Evolutionary conservation across 2,329 filamentous ascomycete species (phyloP).

Genomic region (Phyllachora maydis): DNA sequence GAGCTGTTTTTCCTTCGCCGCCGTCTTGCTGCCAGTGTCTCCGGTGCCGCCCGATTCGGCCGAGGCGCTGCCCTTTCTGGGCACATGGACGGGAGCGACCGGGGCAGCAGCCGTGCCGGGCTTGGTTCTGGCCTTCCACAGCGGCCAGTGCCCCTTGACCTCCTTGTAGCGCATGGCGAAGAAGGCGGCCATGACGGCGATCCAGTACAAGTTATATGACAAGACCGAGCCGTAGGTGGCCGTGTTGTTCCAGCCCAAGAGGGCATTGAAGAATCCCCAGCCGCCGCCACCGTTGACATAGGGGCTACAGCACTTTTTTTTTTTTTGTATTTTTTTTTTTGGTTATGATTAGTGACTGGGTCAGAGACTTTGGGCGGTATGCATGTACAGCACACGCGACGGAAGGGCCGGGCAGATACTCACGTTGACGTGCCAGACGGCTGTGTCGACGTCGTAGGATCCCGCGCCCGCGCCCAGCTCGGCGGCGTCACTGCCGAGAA

Average conservation of each 20-base stretch:
- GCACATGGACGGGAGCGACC: too few relatives aligned
- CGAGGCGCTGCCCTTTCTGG: too few relatives aligned
- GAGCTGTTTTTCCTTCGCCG: too few relatives aligned
- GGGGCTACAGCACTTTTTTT: slow-evolving; percentile 59
- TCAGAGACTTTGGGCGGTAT: not conserved
- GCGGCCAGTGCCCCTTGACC: slow-evolving; percentile 25
- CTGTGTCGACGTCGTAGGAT: slow-evolving; percentile 56
- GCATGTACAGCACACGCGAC: too few relatives aligned
- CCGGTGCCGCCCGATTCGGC: too few relatives aligned
- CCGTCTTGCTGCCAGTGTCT: too few relatives aligned
- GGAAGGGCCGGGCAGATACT: too few relatives aligned
- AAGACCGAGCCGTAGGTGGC: slow-evolving; percentile 77
- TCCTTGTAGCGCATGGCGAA: slow-evolving; percentile 46
- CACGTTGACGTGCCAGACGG: slow-evolving; percentile 67
- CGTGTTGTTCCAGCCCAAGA: slow-evolving; percentile 76
- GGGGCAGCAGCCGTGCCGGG: too few relatives aligned
- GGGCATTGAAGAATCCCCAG: slow-evolving; percentile 75
- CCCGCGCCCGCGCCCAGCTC: slow-evolving; percentile 38
- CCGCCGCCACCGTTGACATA: slow-evolving; percentile 51
- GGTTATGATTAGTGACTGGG: too few relatives aligned
- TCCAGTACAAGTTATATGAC: slow-evolving; percentile 77
- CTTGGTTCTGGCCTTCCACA: slow-evolving; percentile 14
- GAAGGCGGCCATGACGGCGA: slow-evolving; percentile 46
- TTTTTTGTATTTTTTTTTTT: too few relatives aligned
- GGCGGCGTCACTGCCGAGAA: slow-evolving; percentile 32